These are phyloP conservation scores for Macrophomina phaseolina DNA, from an alignment of 2,329 filamentous ascomycete genomes.

Conservation along the genomic window DNA sequence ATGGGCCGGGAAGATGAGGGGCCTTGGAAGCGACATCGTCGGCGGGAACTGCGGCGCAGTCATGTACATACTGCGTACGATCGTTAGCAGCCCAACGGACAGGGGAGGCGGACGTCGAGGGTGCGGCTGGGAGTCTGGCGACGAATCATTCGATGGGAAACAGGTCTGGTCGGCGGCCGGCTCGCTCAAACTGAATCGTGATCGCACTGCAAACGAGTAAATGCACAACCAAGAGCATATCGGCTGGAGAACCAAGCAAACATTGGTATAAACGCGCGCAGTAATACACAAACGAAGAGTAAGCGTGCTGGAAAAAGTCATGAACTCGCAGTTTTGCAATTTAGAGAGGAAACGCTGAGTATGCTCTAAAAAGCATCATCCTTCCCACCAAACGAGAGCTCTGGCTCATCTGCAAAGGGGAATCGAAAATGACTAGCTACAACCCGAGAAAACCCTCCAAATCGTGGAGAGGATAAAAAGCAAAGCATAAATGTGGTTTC, in stretches of 20 bases:
- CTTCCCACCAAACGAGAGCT: slow-evolving; percentile 27
- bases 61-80: slow-evolving; percentile 25
- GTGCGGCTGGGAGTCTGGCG: slow-evolving; percentile 8
- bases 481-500: slow-evolving; percentile 25
- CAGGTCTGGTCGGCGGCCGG: slow-evolving; percentile 8
- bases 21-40: slow-evolving; percentile 13
- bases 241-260: slow-evolving; percentile 27
- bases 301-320: slow-evolving; percentile 22
- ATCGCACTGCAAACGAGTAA: slow-evolving; percentile 26
- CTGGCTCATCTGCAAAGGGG: slow-evolving; percentile 26
- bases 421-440: slow-evolving; percentile 29
- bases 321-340: slow-evolving; percentile 28
- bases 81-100: slow-evolving; percentile 24
- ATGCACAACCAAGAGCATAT: slow-evolving; percentile 23
- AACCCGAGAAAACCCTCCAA: slow-evolving; percentile 28
- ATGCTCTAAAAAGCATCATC: slow-evolving; percentile 29
- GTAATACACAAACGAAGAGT: slow-evolving; percentile 28
- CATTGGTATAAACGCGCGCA: slow-evolving; percentile 29
- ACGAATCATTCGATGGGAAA: slow-evolving; percentile 19
- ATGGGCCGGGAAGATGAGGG: slow-evolving; percentile 7
- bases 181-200: slow-evolving; percentile 7
- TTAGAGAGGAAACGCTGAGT: slow-evolving; percentile 27
- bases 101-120: slow-evolving; percentile 15
- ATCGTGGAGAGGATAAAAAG: slow-evolving; percentile 15
- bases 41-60: slow-evolving; percentile 22